Base-by-base conservation (phyloP, 1,284 basidiomycete species). In the Cutaneotrichosporon dermatis region DNA sequence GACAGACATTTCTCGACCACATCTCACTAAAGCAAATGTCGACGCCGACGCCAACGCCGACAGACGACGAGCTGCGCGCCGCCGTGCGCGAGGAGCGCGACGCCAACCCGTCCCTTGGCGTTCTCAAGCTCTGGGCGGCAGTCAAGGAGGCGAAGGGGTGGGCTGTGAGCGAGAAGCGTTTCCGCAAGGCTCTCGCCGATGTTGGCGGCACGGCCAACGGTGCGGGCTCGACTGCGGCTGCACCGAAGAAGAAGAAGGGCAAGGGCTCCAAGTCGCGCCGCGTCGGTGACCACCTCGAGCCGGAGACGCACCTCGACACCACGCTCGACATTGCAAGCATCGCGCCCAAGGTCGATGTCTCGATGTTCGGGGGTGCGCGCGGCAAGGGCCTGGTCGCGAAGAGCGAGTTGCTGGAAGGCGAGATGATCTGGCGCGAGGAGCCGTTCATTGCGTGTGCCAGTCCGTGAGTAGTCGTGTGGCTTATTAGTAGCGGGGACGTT, bases 311-410 rank as follows among this genome's bases (percentile, higher is more conserved):
- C n/a, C 66, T 90, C 40, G 85, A 89, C 65, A 74, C 84, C n/a
- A 80, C 81, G 16, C 80, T 92, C 5, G 84, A 90, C 67, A 73
- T 87, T 36, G 63, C 73, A 2, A 82, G 81, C 58, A 87, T 86
- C 81, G 85, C 86, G 33, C 73, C 72, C 4, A 88, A 87, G 69
- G 82, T 89, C 10, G 80, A 84, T 55, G 87, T 88, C 2, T 82
- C 82, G 68, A 83, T 86, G 76, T 92, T 91, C 70, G 81, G 85
- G 53, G 80, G 82, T 55, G 79, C 81, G 61, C 91, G 88, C 70
- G 91, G 91, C 8, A 93, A 94, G 69, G 92, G 92, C 0, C 79
- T 94, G 36, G 83, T 93, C 1, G 88, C 89, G 1, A 83, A 78
- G 34, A 82, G 84, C 55, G 79, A 82, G 51, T 86, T 93, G 59